These are phyloP conservation scores for Apiospora malaysiana DNA, from an alignment of 2,329 filamentous ascomycete species.

Conservation along the genomic window DNA sequence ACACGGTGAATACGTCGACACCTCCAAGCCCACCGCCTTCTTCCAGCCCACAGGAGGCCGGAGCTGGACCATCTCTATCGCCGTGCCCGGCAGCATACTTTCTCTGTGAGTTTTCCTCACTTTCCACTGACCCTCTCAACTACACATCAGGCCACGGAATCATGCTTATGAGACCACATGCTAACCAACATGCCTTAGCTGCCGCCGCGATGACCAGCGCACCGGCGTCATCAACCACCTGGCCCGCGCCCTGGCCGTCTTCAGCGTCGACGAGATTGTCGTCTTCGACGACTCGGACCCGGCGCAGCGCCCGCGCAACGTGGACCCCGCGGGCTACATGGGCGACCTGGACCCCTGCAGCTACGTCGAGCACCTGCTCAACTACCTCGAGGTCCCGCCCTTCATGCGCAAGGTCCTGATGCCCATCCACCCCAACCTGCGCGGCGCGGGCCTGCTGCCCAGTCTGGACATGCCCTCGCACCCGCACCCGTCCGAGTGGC, in stretches of 20 bases:
- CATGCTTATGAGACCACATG: not conserved
- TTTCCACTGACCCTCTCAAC: too few species aligned
- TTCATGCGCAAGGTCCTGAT: slow-evolving; percentile 80
- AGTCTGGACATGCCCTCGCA: slow-evolving; percentile 88
- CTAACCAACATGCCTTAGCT: slow-evolving; percentile 51
- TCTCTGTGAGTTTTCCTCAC: slow-evolving; percentile 61
- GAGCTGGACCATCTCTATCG: slow-evolving; percentile 77
- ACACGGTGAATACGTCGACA: slow-evolving; percentile 52
- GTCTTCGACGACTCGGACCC: slow-evolving; percentile 74
- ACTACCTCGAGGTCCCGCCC: slow-evolving; percentile 83
- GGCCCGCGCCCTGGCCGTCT: slow-evolving; percentile 81
- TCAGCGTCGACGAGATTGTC: slow-evolving; percentile 83
- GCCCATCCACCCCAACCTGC: slow-evolving; percentile 78
- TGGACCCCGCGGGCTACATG: slow-evolving; percentile 63
- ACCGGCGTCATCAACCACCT: slow-evolving; percentile 75
- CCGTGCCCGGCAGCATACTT: slow-evolving; percentile 79
- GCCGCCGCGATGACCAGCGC: slow-evolving; percentile 75
- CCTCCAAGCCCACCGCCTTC: slow-evolving; percentile 71
- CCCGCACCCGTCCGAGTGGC: slow-evolving; percentile 76
- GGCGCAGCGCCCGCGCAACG: slow-evolving; percentile 50
- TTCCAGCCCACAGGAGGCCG: slow-evolving; percentile 70
- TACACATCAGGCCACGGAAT: too few species aligned
- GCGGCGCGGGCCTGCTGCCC: slow-evolving; percentile 74
- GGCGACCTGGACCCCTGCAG: slow-evolving; percentile 78
- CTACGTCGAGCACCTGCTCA: slow-evolving; percentile 79